phyloP scores from a whole-genome alignment of 73 alveolate species.

The Halteria grandinella region DNA sequence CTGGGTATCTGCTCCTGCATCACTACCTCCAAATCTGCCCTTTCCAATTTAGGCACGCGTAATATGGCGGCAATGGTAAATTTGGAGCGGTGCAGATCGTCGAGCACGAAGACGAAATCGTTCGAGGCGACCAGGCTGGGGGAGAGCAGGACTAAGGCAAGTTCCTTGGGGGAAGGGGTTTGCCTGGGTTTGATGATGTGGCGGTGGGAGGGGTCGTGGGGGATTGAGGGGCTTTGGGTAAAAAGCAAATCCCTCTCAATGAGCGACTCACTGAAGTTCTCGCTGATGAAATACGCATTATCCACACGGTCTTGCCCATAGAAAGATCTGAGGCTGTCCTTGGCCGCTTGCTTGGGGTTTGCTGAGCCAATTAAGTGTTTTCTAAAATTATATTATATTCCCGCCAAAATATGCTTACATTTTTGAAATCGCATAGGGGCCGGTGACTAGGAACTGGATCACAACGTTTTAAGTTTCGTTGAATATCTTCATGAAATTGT shows the following conservation, averaged over 20 bases:
- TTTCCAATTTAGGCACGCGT: background rate
- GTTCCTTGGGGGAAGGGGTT: background rate
- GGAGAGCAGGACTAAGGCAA: conserved; percentile 26
- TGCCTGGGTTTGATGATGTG: background rate
- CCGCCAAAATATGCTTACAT: conserved; percentile 1
- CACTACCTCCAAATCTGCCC: conserved; percentile 24
- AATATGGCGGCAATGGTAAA: background rate
- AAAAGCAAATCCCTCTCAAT: conserved; percentile 2
- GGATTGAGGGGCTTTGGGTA: background rate
- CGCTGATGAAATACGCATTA: conserved; percentile 34
- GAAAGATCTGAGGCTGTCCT: conserved; percentile 38
- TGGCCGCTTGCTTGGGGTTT: conserved; percentile 13
- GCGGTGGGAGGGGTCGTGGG: background rate
- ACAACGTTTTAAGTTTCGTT: background rate
- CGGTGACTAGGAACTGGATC: conserved; percentile 20
- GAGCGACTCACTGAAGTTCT: conserved; percentile 23
- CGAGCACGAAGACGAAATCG: conserved; percentile 30
- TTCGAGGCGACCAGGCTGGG: conserved; percentile 18
- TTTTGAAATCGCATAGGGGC: conserved; percentile 25
- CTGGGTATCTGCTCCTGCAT: conserved; percentile 19
- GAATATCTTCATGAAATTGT: background rate
- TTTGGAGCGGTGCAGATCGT: conserved; percentile 31
- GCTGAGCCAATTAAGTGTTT: conserved; percentile 8
- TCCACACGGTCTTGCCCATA: conserved; percentile 34
- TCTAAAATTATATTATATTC: background rate